phyloP scores from a whole-genome alignment of 2,329 filamentous ascomycete species.

The Colletotrichum incanum region DNA sequence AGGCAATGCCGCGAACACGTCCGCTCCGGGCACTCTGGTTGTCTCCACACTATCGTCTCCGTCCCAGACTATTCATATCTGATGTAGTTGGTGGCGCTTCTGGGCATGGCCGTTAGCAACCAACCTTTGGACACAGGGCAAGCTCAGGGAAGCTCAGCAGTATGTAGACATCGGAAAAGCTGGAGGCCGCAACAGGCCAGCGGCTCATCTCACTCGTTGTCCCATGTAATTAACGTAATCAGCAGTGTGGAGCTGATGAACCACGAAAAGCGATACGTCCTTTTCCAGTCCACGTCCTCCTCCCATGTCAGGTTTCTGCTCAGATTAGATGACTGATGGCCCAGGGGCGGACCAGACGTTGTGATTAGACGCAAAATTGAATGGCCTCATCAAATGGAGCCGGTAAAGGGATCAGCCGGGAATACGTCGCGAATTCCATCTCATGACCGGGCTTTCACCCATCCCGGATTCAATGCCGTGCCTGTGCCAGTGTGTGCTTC shows the following conservation, averaged over 20 bases:
- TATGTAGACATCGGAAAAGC: background rate
- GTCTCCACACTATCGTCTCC: background rate
- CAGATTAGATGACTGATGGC: slow-evolving; percentile 9
- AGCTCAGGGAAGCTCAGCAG: background rate
- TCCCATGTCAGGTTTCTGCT: slow-evolving; percentile 12
- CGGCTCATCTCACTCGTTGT: slow-evolving; percentile 16
- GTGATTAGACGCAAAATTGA: slow-evolving; percentile 1
- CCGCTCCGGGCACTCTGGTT: background rate
- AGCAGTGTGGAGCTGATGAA: slow-evolving; percentile 36
- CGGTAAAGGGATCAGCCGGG: background rate
- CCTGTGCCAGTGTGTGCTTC: background rate
- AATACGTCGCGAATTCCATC: background rate
- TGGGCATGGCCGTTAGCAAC: background rate
- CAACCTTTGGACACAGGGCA: background rate
- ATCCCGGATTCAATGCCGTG: background rate
- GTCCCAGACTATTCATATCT: background rate
- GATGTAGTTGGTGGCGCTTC: background rate
- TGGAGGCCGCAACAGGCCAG: background rate
- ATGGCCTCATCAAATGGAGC: background rate
- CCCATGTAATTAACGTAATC: slow-evolving; percentile 38
- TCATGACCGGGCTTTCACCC: background rate
- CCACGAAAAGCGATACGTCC: slow-evolving; percentile 30
- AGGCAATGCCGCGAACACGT: slow-evolving; percentile 23
- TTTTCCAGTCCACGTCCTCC: slow-evolving; percentile 3
- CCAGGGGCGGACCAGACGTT: background rate